Evolutionary conservation across 495 filamentous ascomycete genomes (phyloP), one percentile per base, ranked within the genome.

Genomic region (Tuber magnatum): DNA sequence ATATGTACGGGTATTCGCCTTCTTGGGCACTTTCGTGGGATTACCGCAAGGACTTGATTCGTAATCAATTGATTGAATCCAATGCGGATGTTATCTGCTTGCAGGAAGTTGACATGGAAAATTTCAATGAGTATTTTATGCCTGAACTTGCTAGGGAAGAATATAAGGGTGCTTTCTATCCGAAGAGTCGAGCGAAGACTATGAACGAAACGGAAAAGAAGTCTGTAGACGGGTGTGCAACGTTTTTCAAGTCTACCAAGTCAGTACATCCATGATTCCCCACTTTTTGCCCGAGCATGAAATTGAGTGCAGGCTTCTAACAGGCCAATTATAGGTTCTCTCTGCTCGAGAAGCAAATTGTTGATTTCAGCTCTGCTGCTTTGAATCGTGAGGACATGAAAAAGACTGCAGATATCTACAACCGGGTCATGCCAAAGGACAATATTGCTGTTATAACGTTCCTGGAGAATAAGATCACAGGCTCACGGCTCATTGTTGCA

Each of bases 371-470:
- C n/a, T 91, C 92, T 75, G 91, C 90, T 28, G 94, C 95, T 75
- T 95, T 98, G 83, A 92, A 94, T 74, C 88, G 96, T 71, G 92
- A 93, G 8, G 95, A 97, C 83, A 95, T 96, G 88, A 98, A 97
- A 84, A 91, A 92, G 46, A 91, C 94, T 72, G 92, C 94, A 80
- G 96, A 99, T 80, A 93, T 97, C 75, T 98, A 95, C 87, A 98
- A 99, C 82, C 91, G 95, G 20, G 90, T 98, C 28, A 98, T 97
- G 95, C 94, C 94, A 75, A 92, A 94, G 85, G 95, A 99, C 85
- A 92, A 98, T 81, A 97, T 99, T 80, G 94, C 92, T 20, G 89
- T 97, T 32, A 88, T 97, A 41, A 87, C 92, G 73, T 95, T 99
- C 84, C 87, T 98, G 71, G 96, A 98, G 83, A 97, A 97, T 80